Evolutionary conservation across 1,284 basidiomycete species (phyloP), one percentile per base, ranked within the genome.

Genomic region (Puccinia horiana): DNA sequence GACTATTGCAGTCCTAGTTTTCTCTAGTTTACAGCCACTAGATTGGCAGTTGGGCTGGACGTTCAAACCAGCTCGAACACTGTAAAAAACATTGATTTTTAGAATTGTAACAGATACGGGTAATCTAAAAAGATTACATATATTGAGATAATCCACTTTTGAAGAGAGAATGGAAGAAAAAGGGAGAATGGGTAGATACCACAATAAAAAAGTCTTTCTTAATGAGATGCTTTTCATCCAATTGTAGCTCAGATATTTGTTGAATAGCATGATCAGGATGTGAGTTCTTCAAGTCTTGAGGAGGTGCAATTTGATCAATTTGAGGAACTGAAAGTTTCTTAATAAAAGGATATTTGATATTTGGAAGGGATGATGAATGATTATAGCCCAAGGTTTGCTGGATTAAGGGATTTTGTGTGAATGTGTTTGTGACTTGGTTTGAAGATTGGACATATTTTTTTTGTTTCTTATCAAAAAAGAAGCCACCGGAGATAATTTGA

Each of bases 401-500:
- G 9, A 69, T 44, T 26, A 44, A 44, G 44, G 44, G 40, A 47
- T 69, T 69, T 12, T 42, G 6, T 44, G 26, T 26, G 18, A 69
- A 69, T 2, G 26, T 42, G 47, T n/a, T 69, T 23, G 20, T 69
- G 35, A 63, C 61, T 35, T 35, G 61, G 61, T 63, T 63, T 4
- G 61, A 63, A 63, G 61, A 16, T 63, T 73, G 70, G 1, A 37
- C 44, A 52, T 32, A 37, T 44, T 32, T 56, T 14, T 37, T 42
- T 44, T 32, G 49, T 26, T 3, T 23, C 84, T 89, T 88, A 83
- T 87, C 88, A 86, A n/a, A n/a, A n/a, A n/a, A n/a, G n/a, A n/a
- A n/a, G n/a, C n/a, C n/a, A n/a, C n/a, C n/a, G n/a, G n/a, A 88
- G 86, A 83, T 82, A 44, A 49, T 52, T 32, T 72, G 65, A 35